These are phyloP conservation scores for Diplodia corticola DNA, from an alignment of 2,329 filamentous ascomycete species.

Conservation along the genomic window DNA sequence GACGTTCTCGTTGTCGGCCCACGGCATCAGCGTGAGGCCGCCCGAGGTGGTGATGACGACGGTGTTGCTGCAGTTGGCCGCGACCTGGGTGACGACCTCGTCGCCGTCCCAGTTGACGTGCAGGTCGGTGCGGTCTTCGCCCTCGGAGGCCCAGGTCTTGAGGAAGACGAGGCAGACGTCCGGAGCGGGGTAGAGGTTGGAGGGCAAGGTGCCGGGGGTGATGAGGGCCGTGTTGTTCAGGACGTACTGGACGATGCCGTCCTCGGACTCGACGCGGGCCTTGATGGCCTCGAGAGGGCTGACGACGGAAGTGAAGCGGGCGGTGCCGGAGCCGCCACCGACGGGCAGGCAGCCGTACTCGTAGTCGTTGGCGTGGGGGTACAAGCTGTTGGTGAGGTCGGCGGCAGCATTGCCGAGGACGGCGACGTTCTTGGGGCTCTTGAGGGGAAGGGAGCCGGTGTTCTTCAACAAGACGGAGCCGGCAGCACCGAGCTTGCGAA, in stretches of 20 bases:
- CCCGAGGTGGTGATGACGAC: slow-evolving; percentile 51
- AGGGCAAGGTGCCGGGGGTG: slow-evolving; percentile 25
- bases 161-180: slow-evolving; percentile 59
- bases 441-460: slow-evolving; percentile 53
- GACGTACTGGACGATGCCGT: slow-evolving; percentile 14
- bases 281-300: slow-evolving; percentile 47
- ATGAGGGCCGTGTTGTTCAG: slow-evolving; percentile 22
- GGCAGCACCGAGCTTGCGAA: slow-evolving; percentile 45
- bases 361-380: slow-evolving; percentile 30
- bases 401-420: slow-evolving; percentile 54
- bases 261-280: slow-evolving; percentile 13
- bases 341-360: slow-evolving; percentile 47
- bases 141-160: slow-evolving; percentile 55
- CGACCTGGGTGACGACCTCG: slow-evolving; percentile 35
- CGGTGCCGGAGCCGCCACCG: slow-evolving; percentile 46
- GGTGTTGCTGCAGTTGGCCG: slow-evolving; percentile 52
- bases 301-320: slow-evolving; percentile 41
- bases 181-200: slow-evolving; percentile 33
- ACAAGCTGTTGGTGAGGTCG: slow-evolving; percentile 52
- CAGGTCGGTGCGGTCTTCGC: slow-evolving; percentile 43
- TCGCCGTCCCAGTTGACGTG: slow-evolving; percentile 44
- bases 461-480: slow-evolving; percentile 53
- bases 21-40: slow-evolving; percentile 46
- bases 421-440: slow-evolving; percentile 50
- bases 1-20: slow-evolving; percentile 45